Percentiles rank a stretch among this genome's conserved stretches.
Conservation (phyloP, 2,329 filamentous ascomycete genomes). For the Domatiomyces catenatus region DNA sequence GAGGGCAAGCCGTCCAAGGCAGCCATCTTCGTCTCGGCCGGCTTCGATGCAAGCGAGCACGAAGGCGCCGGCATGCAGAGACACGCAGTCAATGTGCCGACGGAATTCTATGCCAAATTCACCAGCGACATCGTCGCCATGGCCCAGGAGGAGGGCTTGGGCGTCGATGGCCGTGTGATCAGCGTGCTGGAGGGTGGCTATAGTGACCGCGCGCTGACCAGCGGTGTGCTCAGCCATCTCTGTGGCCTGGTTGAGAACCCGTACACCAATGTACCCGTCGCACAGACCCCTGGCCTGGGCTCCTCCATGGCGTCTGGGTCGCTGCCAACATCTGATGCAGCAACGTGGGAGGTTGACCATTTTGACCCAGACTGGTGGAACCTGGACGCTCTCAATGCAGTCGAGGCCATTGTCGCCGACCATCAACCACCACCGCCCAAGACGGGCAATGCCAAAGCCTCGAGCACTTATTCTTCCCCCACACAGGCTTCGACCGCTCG, state of each 20-base stretch:
- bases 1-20: slow-evolving; percentile 54
- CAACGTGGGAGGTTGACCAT: not conserved
- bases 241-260: slow-evolving; percentile 47
- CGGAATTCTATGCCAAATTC: slow-evolving; percentile 86
- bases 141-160: slow-evolving; percentile 61
- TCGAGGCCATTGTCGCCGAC: slow-evolving; percentile 47
- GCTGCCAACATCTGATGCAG: slow-evolving; percentile 9
- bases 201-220: slow-evolving; percentile 76
- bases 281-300: not conserved
- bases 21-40: slow-evolving; percentile 86
- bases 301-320: slow-evolving; percentile 4
- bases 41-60: slow-evolving; percentile 94
- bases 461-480: slow-evolving; percentile 67
- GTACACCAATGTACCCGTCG: not conserved
- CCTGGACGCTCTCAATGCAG: slow-evolving; percentile 45
- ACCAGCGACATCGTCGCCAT: slow-evolving; percentile 71
- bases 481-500: slow-evolving; percentile 79
- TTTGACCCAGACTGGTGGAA: slow-evolving; percentile 48
- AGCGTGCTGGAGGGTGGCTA: slow-evolving; percentile 95
- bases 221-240: slow-evolving; percentile 78
- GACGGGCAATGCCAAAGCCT: slow-evolving; percentile 40
- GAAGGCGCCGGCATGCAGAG: slow-evolving; percentile 87
- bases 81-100: slow-evolving; percentile 89
- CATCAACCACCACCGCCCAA: slow-evolving; percentile 35
- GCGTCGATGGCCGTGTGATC: slow-evolving; percentile 69